Base-by-base conservation (phyloP, 768 basidiomycete species). In the Tricholoma hemisulphureum region DNA sequence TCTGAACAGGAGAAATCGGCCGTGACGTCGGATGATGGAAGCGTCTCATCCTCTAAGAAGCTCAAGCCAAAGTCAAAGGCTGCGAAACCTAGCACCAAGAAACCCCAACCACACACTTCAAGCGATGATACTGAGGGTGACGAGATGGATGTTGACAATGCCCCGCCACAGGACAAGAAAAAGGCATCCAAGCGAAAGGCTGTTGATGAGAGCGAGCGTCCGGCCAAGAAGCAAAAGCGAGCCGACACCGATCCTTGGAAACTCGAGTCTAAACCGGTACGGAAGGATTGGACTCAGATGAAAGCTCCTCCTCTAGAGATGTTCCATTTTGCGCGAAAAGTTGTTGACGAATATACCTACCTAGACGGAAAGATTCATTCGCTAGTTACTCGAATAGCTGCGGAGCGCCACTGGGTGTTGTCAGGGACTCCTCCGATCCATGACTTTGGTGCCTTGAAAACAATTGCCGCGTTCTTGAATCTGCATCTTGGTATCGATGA, bases 331-430 rank as follows among this genome's bases (percentile, higher is more conserved):
- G 77, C 91, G 3, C 88, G 95, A 5, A 83, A 90, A 26, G 89
- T 98, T 51, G 86, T 96, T 39, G 95, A 97, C 72, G 95, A 98
- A 68, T 98, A 95, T 71, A 95, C 94, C 1, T 97, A 98, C 66
- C 80, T 95, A 21, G 85, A 88, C 23, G 92, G 90, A 54, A 87
- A 89, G 64, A 80, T 87, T 6, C 88, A 91, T 60, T 80, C 91
- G 2, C 79, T 94, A 64, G 81, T 96, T 34, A 92, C 91, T 2
- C 82, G 81, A 49, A 73, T 95, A 20, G 83, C 85, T 10, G 87
- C 91, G 0, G 86, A 88, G 51, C 82, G 91, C 43, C 89, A 87
- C 55, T 98, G 95, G 95, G 92, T 98, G 6, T 80, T 98, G n/a
- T 98, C 95, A 2, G 95, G 95, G 11, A 98, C 95, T 21, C 95